Conservation (phyloP, 1,284 basidiomycete species). For the Melampsora larici-populina region DNA sequence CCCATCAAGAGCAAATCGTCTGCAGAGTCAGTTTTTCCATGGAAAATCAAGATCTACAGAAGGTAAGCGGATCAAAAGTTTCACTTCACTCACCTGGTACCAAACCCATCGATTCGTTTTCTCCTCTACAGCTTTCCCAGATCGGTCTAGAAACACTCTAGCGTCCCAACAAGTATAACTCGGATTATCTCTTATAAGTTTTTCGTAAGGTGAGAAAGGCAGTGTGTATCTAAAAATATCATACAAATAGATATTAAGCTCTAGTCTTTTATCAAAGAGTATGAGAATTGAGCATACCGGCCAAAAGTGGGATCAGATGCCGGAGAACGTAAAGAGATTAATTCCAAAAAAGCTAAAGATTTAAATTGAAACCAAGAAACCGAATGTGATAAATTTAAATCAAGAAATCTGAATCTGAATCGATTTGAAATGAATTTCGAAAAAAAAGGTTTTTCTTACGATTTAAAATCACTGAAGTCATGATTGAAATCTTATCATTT, state of each 20-base stretch:
- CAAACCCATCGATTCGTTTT: slow-evolving; percentile 33
- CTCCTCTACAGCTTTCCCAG: slow-evolving; percentile 8
- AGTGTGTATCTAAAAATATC: slow-evolving; percentile 19
- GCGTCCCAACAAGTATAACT: slow-evolving; percentile 28
- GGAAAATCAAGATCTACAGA: neutral
- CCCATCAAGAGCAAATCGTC: neutral
- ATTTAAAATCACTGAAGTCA: neutral
- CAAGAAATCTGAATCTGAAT: neutral
- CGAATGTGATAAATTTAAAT: no score
- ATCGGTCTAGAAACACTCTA: slow-evolving; percentile 14
- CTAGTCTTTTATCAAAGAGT: neutral
- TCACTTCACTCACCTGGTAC: slow-evolving; percentile 23
- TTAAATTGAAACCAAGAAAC: no score
- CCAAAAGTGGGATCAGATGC: neutral
- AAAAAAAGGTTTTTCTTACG: neutral
- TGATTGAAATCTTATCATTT: neutral
- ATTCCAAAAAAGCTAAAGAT: neutral
- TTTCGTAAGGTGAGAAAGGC: slow-evolving; percentile 32
- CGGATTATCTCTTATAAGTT: slow-evolving; percentile 18
- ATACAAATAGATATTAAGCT: neutral
- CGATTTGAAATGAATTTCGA: neutral
- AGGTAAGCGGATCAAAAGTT: no score
- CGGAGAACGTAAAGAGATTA: neutral
- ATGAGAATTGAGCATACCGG: neutral
- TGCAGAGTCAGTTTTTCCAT: neutral